These are phyloP conservation scores for Crithidia fasciculata DNA, from an alignment of 208 protist species.

Conservation along the genomic window DNA sequence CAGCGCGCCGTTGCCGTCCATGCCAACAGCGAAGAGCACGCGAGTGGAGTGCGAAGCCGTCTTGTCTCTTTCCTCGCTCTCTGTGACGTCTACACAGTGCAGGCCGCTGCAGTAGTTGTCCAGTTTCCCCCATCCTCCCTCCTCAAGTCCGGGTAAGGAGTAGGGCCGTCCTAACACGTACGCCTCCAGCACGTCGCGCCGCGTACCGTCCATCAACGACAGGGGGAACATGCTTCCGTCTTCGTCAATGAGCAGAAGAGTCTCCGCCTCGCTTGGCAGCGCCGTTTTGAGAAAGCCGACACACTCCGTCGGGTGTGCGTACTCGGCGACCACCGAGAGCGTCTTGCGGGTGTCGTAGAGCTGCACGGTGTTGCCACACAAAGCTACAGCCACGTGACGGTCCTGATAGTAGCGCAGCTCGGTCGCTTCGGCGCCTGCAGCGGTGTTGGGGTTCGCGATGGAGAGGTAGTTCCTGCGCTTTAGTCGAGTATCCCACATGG, in stretches of 20 bases:
- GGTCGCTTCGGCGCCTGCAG: constrained; percentile 26
- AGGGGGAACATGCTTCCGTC: constrained; percentile 66
- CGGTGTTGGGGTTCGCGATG: constrained; percentile 23
- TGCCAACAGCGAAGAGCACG: constrained; percentile 62
- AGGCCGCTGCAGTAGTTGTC: constrained; percentile 58
- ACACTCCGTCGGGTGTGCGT: constrained; percentile 51
- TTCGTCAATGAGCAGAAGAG: constrained; percentile 64
- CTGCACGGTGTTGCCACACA: constrained; percentile 48
- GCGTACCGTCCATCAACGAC: constrained; percentile 22
- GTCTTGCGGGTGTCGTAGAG: constrained; percentile 57
- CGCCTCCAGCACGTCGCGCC: constrained; percentile 25
- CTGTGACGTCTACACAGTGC: constrained; percentile 13
- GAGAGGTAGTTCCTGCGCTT: constrained; percentile 46
- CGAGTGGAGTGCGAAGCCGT: neutral
- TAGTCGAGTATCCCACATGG: constrained; percentile 66
- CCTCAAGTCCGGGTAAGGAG: constrained; percentile 2
- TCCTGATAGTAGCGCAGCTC: constrained; percentile 60
- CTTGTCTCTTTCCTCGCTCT: neutral
- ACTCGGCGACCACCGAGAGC: constrained; percentile 23
- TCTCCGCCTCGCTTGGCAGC: constrained; percentile 11
- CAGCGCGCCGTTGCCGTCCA: constrained; percentile 61
- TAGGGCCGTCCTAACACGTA: constrained; percentile 48
- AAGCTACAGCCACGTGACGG: constrained; percentile 44
- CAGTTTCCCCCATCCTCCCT: constrained; percentile 44
- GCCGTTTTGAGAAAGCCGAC: constrained; percentile 33